phyloP scores from a whole-genome alignment of 148 eudicot genomes.

The Oxyria digyna region DNA sequence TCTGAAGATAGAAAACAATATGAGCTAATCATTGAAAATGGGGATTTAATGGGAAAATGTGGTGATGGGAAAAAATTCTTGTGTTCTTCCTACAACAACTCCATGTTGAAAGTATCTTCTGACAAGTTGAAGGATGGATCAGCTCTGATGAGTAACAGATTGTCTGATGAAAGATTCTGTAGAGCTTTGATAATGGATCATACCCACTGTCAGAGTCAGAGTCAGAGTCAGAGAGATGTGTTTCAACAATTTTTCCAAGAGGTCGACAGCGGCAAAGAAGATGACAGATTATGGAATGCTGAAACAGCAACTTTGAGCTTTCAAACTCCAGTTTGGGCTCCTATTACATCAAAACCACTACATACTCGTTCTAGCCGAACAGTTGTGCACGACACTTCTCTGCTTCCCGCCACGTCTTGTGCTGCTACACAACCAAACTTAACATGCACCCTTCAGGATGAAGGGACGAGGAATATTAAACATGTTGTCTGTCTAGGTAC shows the following conservation, averaged over 20 bases:
- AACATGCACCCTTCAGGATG: constrained; percentile 31
- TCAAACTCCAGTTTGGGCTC: constrained; percentile 10
- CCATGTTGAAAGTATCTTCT: not conserved
- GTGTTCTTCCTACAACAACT: not conserved
- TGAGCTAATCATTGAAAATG: not conserved
- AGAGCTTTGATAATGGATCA: constrained; percentile 14
- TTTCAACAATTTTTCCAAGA: constrained; percentile 8
- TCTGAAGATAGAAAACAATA: not conserved
- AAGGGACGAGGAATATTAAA: constrained; percentile 26
- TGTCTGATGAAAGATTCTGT: constrained; percentile 11
- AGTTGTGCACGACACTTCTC: constrained; percentile 36
- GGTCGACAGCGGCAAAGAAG: constrained; percentile 17
- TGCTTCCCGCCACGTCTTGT: too few relatives aligned
- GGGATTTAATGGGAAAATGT: not conserved
- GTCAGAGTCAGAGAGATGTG: not conserved
- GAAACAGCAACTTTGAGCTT: not conserved
- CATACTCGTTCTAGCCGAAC: constrained; percentile 43
- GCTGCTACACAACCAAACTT: constrained; percentile 35
- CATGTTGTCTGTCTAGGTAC: constrained; percentile 22
- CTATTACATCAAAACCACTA: constrained; percentile 42
- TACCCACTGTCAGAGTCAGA: constrained; percentile 3
- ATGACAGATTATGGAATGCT: constrained; percentile 13
- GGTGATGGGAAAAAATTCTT: not conserved
- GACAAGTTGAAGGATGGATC: not conserved
- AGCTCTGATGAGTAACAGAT: not conserved